Conservation (phyloP, 2,329 filamentous ascomycete species). For the Fusarium tanahbumbuense region DNA sequence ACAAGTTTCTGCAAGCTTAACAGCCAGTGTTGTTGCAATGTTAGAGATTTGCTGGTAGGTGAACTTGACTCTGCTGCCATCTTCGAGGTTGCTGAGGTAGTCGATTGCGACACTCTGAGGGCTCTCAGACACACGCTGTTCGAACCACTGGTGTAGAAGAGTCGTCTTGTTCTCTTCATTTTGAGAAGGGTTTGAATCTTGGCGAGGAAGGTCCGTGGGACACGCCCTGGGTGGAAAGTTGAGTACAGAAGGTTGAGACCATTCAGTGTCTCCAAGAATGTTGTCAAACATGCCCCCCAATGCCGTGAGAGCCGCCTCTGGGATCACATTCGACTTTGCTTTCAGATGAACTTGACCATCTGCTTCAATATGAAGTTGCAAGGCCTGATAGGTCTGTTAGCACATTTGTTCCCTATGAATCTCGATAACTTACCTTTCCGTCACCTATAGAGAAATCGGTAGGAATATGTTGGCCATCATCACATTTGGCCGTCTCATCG, state of each 20-base stretch:
- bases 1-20: neutral
- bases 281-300: conserved; percentile 9
- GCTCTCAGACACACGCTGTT: neutral
- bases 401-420: accelerated
- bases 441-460: conserved; percentile 22
- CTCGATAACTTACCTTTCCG: conserved; percentile 1
- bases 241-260: conserved; percentile 15
- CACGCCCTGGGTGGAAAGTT: conserved; percentile 13
- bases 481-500: neutral
- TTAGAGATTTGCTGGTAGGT: conserved; percentile 14
- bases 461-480: neutral
- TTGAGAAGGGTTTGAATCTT: neutral
- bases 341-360: neutral
- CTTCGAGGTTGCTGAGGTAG: conserved; percentile 4
- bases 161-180: too few relatives aligned
- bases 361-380: neutral
- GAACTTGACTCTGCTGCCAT: neutral
- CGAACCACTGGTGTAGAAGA: conserved; percentile 15
- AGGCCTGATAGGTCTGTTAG: neutral
- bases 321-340: neutral
- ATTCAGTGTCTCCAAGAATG: neutral
- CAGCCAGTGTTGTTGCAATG: neutral
- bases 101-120: conserved; percentile 4
- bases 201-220: neutral
- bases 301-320: neutral